Percentiles rank a stretch among this genome's conserved stretches.
Conservation (phyloP, 495 filamentous ascomycete species). For the Annulohypoxylon nitens region DNA sequence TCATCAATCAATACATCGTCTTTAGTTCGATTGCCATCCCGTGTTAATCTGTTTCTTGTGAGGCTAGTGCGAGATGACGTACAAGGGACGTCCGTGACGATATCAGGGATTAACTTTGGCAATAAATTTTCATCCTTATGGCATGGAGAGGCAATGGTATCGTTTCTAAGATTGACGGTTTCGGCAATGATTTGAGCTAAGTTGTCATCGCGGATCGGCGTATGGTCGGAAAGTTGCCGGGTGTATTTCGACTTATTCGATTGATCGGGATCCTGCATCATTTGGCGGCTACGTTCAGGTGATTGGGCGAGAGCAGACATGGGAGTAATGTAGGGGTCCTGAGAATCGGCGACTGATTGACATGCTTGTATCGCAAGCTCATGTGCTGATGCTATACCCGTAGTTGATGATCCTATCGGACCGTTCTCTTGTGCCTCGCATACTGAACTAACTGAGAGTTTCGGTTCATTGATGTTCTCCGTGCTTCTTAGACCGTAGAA, state of each 20-base stretch:
- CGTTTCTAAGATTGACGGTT: not conserved
- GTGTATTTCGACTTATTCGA: not conserved
- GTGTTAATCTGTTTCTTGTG: not conserved
- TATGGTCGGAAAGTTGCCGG: too few species aligned
- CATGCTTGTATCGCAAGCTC: constrained; percentile 12
- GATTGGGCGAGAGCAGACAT: not conserved
- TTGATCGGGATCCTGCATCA: not conserved
- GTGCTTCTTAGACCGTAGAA: constrained; percentile 40
- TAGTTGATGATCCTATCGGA: not conserved
- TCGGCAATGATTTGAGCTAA: not conserved
- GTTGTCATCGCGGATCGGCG: not conserved
- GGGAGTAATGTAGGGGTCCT: not conserved
- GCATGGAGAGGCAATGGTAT: constrained; percentile 5
- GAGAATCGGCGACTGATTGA: not conserved
- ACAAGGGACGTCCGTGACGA: not conserved
- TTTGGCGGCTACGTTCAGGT: not conserved
- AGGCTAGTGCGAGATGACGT: not conserved
- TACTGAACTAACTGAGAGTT: not conserved
- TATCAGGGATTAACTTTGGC: not conserved
- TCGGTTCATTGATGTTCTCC: not conserved
- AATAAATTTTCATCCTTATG: not conserved
- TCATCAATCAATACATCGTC: not conserved
- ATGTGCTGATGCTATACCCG: constrained; percentile 23
- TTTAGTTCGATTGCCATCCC: not conserved
- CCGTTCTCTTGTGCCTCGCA: not conserved